Percentiles rank a stretch among this genome's conserved stretches.
phyloP scores from a whole-genome alignment of 768 basidiomycete species.

The Boletus huronensis region DNA sequence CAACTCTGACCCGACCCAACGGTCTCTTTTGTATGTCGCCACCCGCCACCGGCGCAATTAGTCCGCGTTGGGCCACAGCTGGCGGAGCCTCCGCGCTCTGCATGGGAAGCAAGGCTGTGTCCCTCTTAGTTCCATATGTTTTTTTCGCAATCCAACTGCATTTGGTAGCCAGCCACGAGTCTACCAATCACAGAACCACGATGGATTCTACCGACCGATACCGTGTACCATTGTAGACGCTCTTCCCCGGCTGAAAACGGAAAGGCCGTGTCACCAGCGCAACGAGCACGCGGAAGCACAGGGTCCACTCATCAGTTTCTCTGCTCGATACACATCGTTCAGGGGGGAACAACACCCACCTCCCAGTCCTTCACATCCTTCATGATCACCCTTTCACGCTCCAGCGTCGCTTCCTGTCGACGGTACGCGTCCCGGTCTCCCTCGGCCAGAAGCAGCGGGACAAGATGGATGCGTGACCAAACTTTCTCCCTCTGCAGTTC shows the following conservation, averaged over 20 bases:
- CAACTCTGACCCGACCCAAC: conserved; percentile 5
- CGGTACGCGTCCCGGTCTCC: conserved; percentile 88
- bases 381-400: conserved; percentile 88
- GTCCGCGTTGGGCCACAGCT: conserved; percentile 3
- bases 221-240: conserved; percentile 77
- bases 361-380: conserved; percentile 91
- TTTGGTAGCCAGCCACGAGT: conserved; percentile 9
- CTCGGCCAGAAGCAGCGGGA: conserved; percentile 90
- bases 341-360: conserved; percentile 52
- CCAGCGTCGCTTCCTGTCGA: conserved; percentile 71
- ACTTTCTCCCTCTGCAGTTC: conserved; percentile 90
- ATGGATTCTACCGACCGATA: conserved; percentile 59
- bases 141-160: conserved; percentile 5
- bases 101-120: conserved; percentile 22
- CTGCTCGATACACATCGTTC: conserved; percentile 19
- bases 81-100: background rate
- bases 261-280: background rate
- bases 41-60: conserved; percentile 33
- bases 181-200: conserved; percentile 50
- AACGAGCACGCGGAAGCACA: background rate
- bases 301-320: conserved; percentile 11
- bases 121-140: conserved; percentile 13
- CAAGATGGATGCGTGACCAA: conserved; percentile 94
- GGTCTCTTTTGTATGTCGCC: conserved; percentile 32
- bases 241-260: conserved; percentile 68